Conservation (phyloP, 768 basidiomycete species). For the Russula emetica region DNA sequence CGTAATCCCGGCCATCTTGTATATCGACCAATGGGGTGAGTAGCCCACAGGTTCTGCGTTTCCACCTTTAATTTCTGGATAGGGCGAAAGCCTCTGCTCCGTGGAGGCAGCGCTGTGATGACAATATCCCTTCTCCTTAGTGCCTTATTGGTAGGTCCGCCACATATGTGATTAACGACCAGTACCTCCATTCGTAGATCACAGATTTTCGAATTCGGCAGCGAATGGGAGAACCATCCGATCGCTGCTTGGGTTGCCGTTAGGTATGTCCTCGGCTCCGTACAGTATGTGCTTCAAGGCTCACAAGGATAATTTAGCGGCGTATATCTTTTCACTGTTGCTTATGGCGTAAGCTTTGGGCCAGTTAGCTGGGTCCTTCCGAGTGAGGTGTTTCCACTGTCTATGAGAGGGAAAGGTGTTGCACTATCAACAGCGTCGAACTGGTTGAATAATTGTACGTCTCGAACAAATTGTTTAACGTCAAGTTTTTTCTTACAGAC, state of each 20-base stretch:
- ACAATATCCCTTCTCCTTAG: constrained; percentile 58
- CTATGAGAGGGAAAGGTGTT: constrained; percentile 77
- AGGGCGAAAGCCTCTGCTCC: constrained; percentile 64
- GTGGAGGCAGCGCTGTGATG: constrained; percentile 65
- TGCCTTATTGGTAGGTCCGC: constrained; percentile 50
- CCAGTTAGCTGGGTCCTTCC: constrained; percentile 84
- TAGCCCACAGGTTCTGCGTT: constrained; percentile 1
- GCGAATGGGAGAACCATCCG: constrained; percentile 55
- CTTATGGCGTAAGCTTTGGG: constrained; percentile 74
- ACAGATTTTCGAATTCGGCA: constrained; percentile 48
- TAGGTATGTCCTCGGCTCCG: constrained; percentile 40
- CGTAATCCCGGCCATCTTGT: constrained; percentile 67
- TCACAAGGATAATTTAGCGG: constrained; percentile 31
- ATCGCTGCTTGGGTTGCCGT: constrained; percentile 68
- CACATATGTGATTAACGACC: neutral
- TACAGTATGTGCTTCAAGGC: neutral
- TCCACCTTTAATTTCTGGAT: neutral
- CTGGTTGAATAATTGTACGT: constrained; percentile 71
- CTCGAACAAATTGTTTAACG: neutral
- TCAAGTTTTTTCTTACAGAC: neutral
- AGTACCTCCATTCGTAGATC: neutral
- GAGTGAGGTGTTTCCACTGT: constrained; percentile 76
- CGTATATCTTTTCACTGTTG: constrained; percentile 70
- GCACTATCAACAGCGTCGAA: constrained; percentile 81
- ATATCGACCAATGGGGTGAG: constrained; percentile 58